Evolutionary conservation across 257 asterid species (phyloP), one percentile per base, ranked within the genome.

Genomic region (Echium plantagineum): DNA sequence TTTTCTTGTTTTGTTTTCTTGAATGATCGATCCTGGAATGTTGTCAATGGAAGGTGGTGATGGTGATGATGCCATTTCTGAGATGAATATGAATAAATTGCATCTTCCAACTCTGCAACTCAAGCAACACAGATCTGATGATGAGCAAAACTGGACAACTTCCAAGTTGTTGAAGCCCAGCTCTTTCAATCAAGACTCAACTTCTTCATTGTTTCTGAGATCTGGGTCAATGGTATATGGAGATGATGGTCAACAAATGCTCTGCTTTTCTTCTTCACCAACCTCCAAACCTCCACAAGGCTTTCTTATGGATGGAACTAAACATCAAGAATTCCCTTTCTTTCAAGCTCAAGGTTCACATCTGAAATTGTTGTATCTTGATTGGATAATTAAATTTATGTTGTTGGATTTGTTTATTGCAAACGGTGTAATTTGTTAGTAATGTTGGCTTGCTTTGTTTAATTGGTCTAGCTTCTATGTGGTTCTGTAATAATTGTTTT

Each of bases 21-120:
- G 47, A 57, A 58, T 48, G 19, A 71, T 68, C 71, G 79, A 68
- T 65, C 66, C 71, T 47, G 73, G 75, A 63, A 54, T 70, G 51
- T n/a, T 66, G 26, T 48, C 71, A 47, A 16, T 60, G 16, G 64
- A 53, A 7, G 64, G 30, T 15, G 59, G n/a, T 7, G 61, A 9
- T 31, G 62, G 28, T 32, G 49, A 21, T 24, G 2, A 24, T 24
- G 26, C 2, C 26, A 24, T 24, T 24, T 24, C 26, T 30, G 24
- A 28, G 2, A 60, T 38, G 48, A 38, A 38, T 6, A 7, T 2
- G 48, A 38, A 38, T 7, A 38, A 38, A 38, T 15, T 15, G 48
- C 48, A 51, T 30, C 52, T 59, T 60, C 26, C 26, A 24, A 24
- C 26, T 24, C 26, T 24, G 26, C 26, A 1, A 3, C 26, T 24